A percentile compares a stretch with the other conserved stretches of the same genome.
These are phyloP conservation scores for Kodamaea kaohsiungensis DNA, from an alignment of 805 yeast species.

Conservation along the genomic window DNA sequence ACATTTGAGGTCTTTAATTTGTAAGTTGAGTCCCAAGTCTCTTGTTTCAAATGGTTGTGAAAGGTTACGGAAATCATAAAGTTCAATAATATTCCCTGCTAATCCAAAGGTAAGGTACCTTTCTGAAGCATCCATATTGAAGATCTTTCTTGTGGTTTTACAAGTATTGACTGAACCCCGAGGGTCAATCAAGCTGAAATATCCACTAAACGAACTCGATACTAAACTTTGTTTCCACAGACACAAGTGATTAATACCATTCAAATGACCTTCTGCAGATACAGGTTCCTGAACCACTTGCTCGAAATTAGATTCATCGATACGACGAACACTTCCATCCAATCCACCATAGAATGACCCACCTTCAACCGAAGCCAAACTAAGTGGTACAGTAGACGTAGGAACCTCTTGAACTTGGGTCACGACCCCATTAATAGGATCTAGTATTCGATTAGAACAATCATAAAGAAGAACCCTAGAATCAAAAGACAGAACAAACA, in stretches of 20 bases:
- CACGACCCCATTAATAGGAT: constrained; percentile 3
- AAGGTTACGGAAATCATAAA: constrained; percentile 56
- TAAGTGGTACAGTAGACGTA: constrained; percentile 24
- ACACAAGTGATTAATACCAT: constrained; percentile 20
- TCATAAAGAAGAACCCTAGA: constrained; percentile 47
- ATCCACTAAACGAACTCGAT: constrained; percentile 65
- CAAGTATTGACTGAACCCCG: neutral
- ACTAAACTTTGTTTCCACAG: constrained; percentile 21
- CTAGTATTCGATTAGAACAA: constrained; percentile 8
- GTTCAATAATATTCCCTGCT: constrained; percentile 52
- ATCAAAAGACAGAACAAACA: constrained; percentile 63
- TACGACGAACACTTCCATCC: constrained; percentile 53
- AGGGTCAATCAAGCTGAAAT: constrained; percentile 49
- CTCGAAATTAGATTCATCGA: constrained; percentile 15
- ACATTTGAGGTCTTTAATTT: constrained; percentile 56
- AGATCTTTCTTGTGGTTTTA: constrained; percentile 49
- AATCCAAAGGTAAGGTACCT: constrained; percentile 52
- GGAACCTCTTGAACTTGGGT: constrained; percentile 11
- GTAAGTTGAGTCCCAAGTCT: constrained; percentile 67
- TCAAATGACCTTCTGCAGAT: constrained; percentile 4
- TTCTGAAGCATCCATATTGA: constrained; percentile 59
- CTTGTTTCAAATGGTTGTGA: constrained; percentile 48
- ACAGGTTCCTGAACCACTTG: neutral
- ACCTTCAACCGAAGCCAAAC: constrained; percentile 28
- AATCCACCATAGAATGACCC: constrained; percentile 49